Percentiles rank a stretch among this genome's conserved stretches.
These are phyloP conservation scores for Cicer bijugum DNA, from an alignment of 306 rosid species.

Conservation along the genomic window DNA sequence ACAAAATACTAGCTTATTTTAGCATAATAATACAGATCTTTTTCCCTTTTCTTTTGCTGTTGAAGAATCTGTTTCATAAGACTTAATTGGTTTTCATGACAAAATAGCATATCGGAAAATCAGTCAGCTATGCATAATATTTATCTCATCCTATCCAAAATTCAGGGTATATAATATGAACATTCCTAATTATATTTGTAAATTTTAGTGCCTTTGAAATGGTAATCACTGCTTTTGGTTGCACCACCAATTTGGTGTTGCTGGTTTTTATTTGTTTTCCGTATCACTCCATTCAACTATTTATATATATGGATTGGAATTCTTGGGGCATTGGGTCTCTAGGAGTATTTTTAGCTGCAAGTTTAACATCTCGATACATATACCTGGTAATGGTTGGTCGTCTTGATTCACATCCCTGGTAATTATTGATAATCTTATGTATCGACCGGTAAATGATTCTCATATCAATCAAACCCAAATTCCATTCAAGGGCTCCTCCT, in stretches of 20 bases:
- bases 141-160: constrained; percentile 33
- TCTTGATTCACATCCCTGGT: constrained; percentile 65
- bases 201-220: constrained; percentile 34
- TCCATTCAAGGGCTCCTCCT: constrained; percentile 63
- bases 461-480: constrained; percentile 50
- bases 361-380: constrained; percentile 45
- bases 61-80: constrained; percentile 24
- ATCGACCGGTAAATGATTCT: constrained; percentile 54
- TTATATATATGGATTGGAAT: constrained; percentile 52
- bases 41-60: constrained; percentile 10
- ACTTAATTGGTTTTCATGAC: constrained; percentile 23
- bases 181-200: constrained; percentile 31
- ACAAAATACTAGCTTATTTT: background rate
- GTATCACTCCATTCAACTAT: constrained; percentile 36
- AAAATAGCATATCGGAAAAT: constrained; percentile 38
- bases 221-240: constrained; percentile 43
- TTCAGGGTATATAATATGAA: constrained; percentile 10
- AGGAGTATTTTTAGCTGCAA: constrained; percentile 50
- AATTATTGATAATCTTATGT: constrained; percentile 55
- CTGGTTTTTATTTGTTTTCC: constrained; percentile 38
- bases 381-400: constrained; percentile 24
- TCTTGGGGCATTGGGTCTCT: constrained; percentile 52
- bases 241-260: constrained; percentile 44
- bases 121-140: constrained; percentile 20
- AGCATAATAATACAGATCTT: background rate